phyloP scores from a whole-genome alignment of 2,329 filamentous ascomycete species.

The Colletotrichum tropicicola region DNA sequence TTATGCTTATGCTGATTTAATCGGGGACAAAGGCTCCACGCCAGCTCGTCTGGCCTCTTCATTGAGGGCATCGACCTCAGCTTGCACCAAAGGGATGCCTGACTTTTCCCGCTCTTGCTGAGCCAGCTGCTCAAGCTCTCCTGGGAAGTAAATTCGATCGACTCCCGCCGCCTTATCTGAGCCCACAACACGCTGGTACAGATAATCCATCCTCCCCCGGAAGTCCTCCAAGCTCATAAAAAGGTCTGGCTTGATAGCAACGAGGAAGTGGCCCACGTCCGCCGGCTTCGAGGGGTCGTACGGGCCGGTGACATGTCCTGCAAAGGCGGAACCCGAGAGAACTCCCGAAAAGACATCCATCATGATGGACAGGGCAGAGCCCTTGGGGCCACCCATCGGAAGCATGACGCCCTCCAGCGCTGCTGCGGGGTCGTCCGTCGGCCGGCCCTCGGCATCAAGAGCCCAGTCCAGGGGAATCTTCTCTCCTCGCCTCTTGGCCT shows the following conservation, averaged over 20 bases:
- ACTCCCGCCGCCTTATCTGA: conserved; percentile 64
- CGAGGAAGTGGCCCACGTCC: conserved; percentile 78
- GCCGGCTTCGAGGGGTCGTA: conserved; percentile 76
- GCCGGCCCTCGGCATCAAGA: conserved; percentile 73
- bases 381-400: conserved; percentile 87
- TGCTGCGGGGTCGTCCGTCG: conserved; percentile 75
- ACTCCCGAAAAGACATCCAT: conserved; percentile 91
- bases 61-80: conserved; percentile 65
- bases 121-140: conserved; percentile 67
- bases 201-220: conserved; percentile 64
- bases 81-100: conserved; percentile 68
- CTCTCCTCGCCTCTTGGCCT: conserved; percentile 72
- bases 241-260: conserved; percentile 78
- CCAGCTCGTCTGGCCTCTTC: conserved; percentile 59
- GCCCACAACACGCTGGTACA: conserved; percentile 62
- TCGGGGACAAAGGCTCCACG: conserved; percentile 33
- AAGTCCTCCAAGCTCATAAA: conserved; percentile 79
- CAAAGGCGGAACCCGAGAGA: conserved; percentile 80
- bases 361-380: conserved; percentile 80
- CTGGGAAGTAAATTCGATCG: conserved; percentile 68
- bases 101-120: conserved; percentile 59
- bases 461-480: conserved; percentile 81
- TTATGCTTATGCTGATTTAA: not conserved
- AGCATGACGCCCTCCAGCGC: conserved; percentile 84
- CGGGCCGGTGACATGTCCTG: conserved; percentile 78